Evolutionary conservation across 345 rosid genomes (phyloP).

Genomic region (Citrus maxima): DNA sequence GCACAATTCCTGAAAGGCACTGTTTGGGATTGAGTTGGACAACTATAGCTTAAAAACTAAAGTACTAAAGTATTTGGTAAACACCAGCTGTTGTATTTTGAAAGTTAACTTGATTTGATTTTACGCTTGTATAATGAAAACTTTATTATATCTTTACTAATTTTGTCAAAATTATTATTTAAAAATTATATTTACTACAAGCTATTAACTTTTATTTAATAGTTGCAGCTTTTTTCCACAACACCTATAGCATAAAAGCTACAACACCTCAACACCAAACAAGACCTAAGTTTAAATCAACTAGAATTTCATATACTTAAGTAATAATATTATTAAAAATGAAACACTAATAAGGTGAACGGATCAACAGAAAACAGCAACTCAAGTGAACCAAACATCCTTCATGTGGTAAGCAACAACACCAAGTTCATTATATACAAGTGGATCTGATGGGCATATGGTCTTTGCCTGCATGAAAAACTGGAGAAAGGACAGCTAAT

Average conservation of each 20-base stretch:
- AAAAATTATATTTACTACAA: too few species aligned
- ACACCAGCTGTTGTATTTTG: fast-evolving
- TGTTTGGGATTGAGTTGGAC: too few species aligned
- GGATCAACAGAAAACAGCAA: not conserved
- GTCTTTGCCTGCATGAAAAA: constrained; percentile 93
- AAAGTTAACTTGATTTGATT: too few species aligned
- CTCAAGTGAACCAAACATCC: constrained; percentile 23
- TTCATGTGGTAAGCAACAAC: constrained; percentile 96
- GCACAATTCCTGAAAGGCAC: not conserved
- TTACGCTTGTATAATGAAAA: too few species aligned
- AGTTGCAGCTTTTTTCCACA: too few species aligned
- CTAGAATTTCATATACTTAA: not conserved
- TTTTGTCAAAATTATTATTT: too few species aligned
- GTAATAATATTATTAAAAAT: not conserved
- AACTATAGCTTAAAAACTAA: too few species aligned
- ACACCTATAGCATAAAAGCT: fast-evolving
- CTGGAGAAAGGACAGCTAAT: constrained; percentile 34
- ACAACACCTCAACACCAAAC: too few species aligned
- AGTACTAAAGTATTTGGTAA: too few species aligned
- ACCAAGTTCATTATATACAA: constrained; percentile 92
- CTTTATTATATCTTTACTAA: too few species aligned
- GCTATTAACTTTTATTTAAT: too few species aligned
- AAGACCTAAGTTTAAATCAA: not conserved
- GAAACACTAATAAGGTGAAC: not conserved
- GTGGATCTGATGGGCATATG: constrained; percentile 91